Evolutionary conservation across 1,284 basidiomycete genomes (phyloP), one percentile per base, ranked within the genome.

Genomic region (Naganishia sp.): DNA sequence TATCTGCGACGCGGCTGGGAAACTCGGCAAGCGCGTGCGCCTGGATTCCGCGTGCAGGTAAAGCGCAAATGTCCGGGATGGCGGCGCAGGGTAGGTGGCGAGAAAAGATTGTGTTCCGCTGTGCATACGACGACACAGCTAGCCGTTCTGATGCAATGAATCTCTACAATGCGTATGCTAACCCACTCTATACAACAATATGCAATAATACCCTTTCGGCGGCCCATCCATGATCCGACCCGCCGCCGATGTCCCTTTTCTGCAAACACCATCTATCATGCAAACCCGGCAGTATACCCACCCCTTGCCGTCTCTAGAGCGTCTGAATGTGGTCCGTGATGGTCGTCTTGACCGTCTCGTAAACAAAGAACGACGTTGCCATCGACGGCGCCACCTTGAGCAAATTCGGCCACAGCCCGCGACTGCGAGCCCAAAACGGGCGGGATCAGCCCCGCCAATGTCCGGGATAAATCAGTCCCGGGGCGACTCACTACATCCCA

Each of bases 311-410:
- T 39, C 4, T 23, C 49, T 61, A 52, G 21, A 61, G 23, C 48
- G 48, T 50, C 13, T 50, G 59, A 39, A 61, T 50, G 25, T 50
- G 59, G 10, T 61, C 59, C 31, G 59, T 61, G 13, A 61, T 61
- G 6, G 48, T 42, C 33, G 48, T 61, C 56, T 76, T 73, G 21
- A 80, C 78, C 16, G 76, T 77, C 72, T 81, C 80, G 66, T 79
- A 81, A 0, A 76, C 78, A 71, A 79, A 81, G 69, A 81, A 81
- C 43, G 88, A 90, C 42, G 90, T 93, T 33, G 92, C 90, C 70
- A 94, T 93, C 72, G 89, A 91, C n/a, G 92, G 92, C 2, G 90
- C 88, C 23, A 93, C 91, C 87, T 84, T 84, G 88, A 93, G 84
- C 69, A 97, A 81, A 79, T 97, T 97, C 13, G 94, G 92, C 86